Percentiles rank a stretch among this genome's conserved stretches.
Conservation (phyloP, 192 early-diverging fungal species). For the Geranomyces variabilis region DNA sequence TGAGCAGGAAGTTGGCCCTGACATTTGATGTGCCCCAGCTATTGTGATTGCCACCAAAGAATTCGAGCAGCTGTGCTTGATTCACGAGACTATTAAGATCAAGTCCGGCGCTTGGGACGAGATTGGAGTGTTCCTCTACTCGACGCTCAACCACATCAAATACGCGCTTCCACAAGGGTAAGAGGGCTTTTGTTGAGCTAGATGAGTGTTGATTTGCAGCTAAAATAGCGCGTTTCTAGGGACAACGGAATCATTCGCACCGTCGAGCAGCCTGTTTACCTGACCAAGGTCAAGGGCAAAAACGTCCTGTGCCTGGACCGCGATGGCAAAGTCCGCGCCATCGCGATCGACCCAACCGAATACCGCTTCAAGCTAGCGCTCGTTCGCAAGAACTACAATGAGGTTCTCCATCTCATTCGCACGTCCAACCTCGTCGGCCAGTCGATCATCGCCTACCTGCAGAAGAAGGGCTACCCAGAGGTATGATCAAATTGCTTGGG, state of each 20-base stretch:
- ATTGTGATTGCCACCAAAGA: conserved; percentile 86
- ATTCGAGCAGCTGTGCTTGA: conserved; percentile 84
- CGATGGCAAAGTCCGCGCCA: conserved; percentile 81
- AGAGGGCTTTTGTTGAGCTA: no score
- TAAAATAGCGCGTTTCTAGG: conserved; percentile 38
- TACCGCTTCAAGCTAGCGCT: conserved; percentile 97
- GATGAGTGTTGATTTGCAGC: background rate
- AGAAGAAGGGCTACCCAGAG: conserved; percentile 99
- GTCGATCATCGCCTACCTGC: conserved; percentile 97
- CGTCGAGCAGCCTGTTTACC: conserved; percentile 92
- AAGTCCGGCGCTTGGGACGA: conserved; percentile 98
- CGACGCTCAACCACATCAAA: conserved; percentile 98
- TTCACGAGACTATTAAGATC: conserved; percentile 97
- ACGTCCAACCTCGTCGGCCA: conserved; percentile 96
- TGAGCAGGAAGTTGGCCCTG: background rate
- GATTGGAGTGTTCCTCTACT: conserved; percentile 88
- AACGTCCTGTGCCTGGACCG: conserved; percentile 87
- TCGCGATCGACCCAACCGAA: conserved; percentile 97
- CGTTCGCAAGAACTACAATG: conserved; percentile 88
- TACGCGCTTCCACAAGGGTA: conserved; percentile 92
- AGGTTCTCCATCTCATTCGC: conserved; percentile 95
- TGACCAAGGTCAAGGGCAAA: conserved; percentile 85
- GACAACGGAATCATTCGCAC: conserved; percentile 98
- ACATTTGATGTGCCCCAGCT: conserved; percentile 43
- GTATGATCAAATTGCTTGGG: conserved; percentile 30